phyloP scores from a whole-genome alignment of 495 filamentous ascomycete species.

The Achaetomiella virescens region DNA sequence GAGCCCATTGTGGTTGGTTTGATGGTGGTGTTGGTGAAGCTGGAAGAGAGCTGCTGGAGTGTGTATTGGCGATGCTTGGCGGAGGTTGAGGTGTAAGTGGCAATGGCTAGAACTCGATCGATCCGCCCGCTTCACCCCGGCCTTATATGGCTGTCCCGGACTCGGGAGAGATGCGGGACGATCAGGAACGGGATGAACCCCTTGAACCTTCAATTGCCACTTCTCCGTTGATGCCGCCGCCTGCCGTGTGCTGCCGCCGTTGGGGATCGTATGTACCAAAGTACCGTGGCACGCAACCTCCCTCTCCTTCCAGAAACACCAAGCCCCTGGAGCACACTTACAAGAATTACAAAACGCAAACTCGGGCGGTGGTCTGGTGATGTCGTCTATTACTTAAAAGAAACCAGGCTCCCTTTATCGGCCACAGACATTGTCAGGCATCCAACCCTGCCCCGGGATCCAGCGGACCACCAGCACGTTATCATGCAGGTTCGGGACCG shows the following conservation, averaged over 20 bases:
- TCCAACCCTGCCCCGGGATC: background rate
- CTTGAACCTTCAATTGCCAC: constrained; percentile 1
- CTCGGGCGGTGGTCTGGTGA: constrained; percentile 9
- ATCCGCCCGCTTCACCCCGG: no score
- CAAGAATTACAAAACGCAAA: constrained; percentile 10
- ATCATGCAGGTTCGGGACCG: background rate
- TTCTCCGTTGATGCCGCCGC: background rate
- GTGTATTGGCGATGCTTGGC: background rate
- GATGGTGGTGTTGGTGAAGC: background rate
- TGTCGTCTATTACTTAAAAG: constrained; percentile 14
- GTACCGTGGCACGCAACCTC: background rate
- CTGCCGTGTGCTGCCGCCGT: background rate
- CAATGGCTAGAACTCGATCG: background rate
- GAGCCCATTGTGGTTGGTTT: constrained; percentile 33
- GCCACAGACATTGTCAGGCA: background rate
- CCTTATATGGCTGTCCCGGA: no score
- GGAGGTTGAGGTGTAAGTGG: background rate
- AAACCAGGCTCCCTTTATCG: background rate
- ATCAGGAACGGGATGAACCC: background rate
- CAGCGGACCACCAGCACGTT: background rate
- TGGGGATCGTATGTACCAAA: background rate
- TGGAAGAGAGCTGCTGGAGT: no score
- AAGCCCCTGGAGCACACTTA: background rate
- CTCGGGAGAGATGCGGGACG: background rate
- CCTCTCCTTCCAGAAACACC: background rate